Evolutionary conservation across 2,329 filamentous ascomycete genomes (phyloP), one percentile per base, ranked within the genome.

Genomic region (Periconia sp.): DNA sequence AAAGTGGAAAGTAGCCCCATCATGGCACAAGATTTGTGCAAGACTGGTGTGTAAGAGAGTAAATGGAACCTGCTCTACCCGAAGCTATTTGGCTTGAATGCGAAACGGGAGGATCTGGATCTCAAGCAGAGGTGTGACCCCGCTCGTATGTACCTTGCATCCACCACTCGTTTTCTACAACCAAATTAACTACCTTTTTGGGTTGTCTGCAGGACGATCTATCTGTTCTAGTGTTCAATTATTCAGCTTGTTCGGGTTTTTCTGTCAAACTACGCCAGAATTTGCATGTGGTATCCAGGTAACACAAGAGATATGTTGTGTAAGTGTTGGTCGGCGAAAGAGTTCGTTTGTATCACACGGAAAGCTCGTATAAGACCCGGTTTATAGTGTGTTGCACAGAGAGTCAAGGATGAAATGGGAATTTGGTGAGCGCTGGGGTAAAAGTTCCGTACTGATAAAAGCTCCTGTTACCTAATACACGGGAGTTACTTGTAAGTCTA

Each of bases 1-100:
- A 27, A 27, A 33, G 47, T 8, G 33, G 45, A 49, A 18, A 57
- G 17, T 3, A 57, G 41, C 6, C 49, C 53, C 54, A 57, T 57
- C 7, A 10, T 45, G 45, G 23, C 17, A 20, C 20, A 19, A 37
- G n/a, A 13, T 37, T 37, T 5, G 33, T 6, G 33, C 10, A 37
- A 37, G 10, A n/a, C 11, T n/a, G 15, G 33, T n/a, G 33, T 6
- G 33, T 37, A 37, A 6, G 33, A 37, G 11, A n/a, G 15, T 3
- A n/a, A 37, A n/a, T 37, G 33, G 11, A n/a, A 37, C 3, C 15
- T 13, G 33, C 33, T 13, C 15, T n/a, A n/a, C 33, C 33, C 33
- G 13, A 37, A 37, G 33, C 33, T 37, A 37, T 37, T 14, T 37
- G 33, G 13, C 33, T 37, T n/a, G 33, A 3, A 37, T 37, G 33